These are phyloP conservation scores for Earliella scabrosa DNA, from an alignment of 1,284 basidiomycete genomes.

Conservation along the genomic window DNA sequence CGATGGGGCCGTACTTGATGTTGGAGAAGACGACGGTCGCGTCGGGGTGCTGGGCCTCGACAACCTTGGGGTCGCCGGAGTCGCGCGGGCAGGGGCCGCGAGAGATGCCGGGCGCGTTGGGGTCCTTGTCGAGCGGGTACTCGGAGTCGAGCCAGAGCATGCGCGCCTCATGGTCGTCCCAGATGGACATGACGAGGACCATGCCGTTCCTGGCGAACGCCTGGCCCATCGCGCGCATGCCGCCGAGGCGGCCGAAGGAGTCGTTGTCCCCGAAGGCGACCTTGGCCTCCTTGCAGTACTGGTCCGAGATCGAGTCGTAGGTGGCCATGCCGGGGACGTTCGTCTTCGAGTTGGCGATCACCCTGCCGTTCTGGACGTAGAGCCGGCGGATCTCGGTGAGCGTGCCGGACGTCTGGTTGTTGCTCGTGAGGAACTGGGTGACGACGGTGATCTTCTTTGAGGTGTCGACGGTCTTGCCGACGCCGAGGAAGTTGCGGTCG, in stretches of 20 bases:
- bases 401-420: constrained; percentile 46
- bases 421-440: constrained; percentile 52
- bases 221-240: constrained; percentile 47
- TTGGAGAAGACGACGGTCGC: constrained; percentile 57
- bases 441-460: constrained; percentile 49
- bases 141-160: constrained; percentile 67
- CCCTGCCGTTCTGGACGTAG: constrained; percentile 55
- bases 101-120: constrained; percentile 50
- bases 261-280: constrained; percentile 41
- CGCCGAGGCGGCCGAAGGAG: constrained; percentile 39
- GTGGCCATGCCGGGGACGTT: constrained; percentile 44
- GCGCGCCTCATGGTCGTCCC: constrained; percentile 58
- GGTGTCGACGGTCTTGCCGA: constrained; percentile 51
- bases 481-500: constrained; percentile 49
- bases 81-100: constrained; percentile 56
- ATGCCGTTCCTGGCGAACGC: constrained; percentile 52
- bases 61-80: constrained; percentile 49
- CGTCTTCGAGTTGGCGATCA: constrained; percentile 53
- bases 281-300: constrained; percentile 44
- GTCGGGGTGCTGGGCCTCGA: constrained; percentile 45
- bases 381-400: constrained; percentile 55
- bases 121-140: constrained; percentile 49
- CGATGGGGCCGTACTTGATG: constrained; percentile 59
- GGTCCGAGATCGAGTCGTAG: constrained; percentile 42
- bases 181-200: constrained; percentile 58